Conservation (phyloP, 345 rosid species). For the Hevea brasiliensis region DNA sequence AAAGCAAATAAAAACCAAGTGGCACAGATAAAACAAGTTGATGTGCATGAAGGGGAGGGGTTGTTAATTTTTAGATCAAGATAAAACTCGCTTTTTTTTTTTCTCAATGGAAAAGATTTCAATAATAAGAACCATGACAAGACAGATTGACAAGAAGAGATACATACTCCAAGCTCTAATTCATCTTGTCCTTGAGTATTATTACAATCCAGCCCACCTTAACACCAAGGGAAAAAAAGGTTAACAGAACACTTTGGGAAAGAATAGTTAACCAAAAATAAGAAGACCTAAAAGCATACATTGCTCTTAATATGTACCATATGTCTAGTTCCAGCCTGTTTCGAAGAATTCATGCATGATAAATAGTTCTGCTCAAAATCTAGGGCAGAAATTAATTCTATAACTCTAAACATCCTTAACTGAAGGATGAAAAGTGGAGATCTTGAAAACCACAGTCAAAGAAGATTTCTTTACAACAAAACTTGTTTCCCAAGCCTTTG, state of each 20-base stretch:
- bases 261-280: conserved; percentile 9
- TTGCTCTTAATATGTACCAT: not conserved
- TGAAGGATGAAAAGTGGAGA: not conserved
- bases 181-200: conserved; percentile 46
- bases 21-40: not conserved
- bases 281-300: not conserved
- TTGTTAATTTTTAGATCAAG: not conserved
- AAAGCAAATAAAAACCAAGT: conserved; percentile 1
- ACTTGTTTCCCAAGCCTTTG: not conserved
- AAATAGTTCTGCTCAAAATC: not conserved
- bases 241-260: conserved; percentile 1
- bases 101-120: not conserved
- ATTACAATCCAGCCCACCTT: conserved; percentile 58
- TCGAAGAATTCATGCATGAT: conserved; percentile 1
- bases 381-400: not conserved
- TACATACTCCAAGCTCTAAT: conserved; percentile 67
- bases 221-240: conserved; percentile 13
- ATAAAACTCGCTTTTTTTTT: not conserved
- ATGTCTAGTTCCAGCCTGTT: not conserved
- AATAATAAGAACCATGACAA: conserved; percentile 9
- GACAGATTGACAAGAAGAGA: conserved; percentile 19
- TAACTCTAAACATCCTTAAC: not conserved
- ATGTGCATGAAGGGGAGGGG: not conserved
- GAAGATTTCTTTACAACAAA: not conserved
- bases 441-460: not conserved